Evolutionary conservation across 306 rosid genomes (phyloP).

Genomic region (Datisca glomerata): DNA sequence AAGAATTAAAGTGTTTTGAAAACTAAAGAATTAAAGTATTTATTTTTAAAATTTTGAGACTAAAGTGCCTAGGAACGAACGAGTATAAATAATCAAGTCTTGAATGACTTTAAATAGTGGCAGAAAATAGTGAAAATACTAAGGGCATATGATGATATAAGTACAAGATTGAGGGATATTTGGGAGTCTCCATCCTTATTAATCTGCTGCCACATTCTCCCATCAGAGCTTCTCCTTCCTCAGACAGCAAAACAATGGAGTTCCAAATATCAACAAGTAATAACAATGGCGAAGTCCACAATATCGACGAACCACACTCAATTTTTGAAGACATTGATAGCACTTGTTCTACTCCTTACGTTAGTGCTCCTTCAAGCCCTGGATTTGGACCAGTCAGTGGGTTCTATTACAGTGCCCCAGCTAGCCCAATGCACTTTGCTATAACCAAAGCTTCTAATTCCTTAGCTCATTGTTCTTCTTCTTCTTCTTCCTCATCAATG

Average conservation of each 20-base stretch:
- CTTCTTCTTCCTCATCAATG: conserved; percentile 6
- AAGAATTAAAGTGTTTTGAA: too few relatives aligned
- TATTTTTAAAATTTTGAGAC: too few relatives aligned
- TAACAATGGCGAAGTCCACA: conserved; percentile 24
- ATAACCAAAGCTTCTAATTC: conserved; percentile 25
- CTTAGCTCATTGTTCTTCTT: conserved; percentile 7
- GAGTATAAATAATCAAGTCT: too few relatives aligned
- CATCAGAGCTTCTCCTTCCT: conserved; percentile 8
- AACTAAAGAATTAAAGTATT: too few relatives aligned
- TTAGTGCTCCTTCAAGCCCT: conserved; percentile 93
- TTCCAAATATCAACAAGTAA: conserved; percentile 21
- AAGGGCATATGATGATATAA: conserved; percentile 1
- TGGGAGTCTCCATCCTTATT: not conserved
- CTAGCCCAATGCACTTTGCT: conserved; percentile 82
- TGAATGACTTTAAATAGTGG: too few relatives aligned
- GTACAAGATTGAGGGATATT: not conserved
- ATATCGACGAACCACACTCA: conserved; percentile 5
- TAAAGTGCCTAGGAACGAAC: too few relatives aligned
- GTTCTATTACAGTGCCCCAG: conserved; percentile 88
- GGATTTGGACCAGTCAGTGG: conserved; percentile 50
- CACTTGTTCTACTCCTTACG: conserved; percentile 85
- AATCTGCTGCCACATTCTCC: not conserved
- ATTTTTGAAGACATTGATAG: conserved; percentile 58
- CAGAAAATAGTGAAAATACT: not conserved
- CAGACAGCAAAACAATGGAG: conserved; percentile 27